Base-by-base conservation (phyloP, 352 stramenopile genomes). In the Phytophthora tentaculata region DNA sequence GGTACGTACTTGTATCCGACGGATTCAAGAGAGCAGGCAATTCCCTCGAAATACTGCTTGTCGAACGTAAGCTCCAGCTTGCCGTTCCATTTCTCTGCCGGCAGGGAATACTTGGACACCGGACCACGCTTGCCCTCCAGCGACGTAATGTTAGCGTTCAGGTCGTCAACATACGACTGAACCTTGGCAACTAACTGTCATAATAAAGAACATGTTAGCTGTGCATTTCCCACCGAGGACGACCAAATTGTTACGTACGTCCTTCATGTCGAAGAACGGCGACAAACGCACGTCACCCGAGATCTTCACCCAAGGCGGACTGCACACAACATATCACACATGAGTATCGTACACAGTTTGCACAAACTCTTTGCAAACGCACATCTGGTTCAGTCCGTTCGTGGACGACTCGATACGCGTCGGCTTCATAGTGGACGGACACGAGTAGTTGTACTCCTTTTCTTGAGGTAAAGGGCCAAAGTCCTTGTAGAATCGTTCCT, bases 31-130 rank as follows among this genome's bases (percentile, higher is more conserved):
- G 90, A 94, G 67, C 92, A 98, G 17, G 93, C 94, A 57, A 98
- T 98, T 50, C 94, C 94, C 68, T 98, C 87, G 43, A 91, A 91
- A 64, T 87, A 90, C 41, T 79, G 74, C 53, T 80, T 74, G 32
- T 90, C 79, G 61, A 97, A 98, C 63, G 84, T 86, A 22, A 98
- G 79, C 61, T 97, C 91, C 23, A 98, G 58, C 68, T 94, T 94
- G 29, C 92, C 92, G 8, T 83, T 73, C 14, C 81, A 71, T 52
- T 90, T 80, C 69, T 98, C 92, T 29, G 66, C 71, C 7, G 90
- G 89, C 5, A 98, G 81, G n/a, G 78, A 83, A 77, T 98, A 98
- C 80, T 97, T 97, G 71, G 91, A 98, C 71, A 87, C 90, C 4
- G 91, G 90, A 10, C 94, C 94, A 52, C 88, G 91, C 22, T 86